Percentiles rank a stretch among this genome's conserved stretches.
phyloP scores from a whole-genome alignment of 106 monocot genomes.

The Allium cepa region DNA sequence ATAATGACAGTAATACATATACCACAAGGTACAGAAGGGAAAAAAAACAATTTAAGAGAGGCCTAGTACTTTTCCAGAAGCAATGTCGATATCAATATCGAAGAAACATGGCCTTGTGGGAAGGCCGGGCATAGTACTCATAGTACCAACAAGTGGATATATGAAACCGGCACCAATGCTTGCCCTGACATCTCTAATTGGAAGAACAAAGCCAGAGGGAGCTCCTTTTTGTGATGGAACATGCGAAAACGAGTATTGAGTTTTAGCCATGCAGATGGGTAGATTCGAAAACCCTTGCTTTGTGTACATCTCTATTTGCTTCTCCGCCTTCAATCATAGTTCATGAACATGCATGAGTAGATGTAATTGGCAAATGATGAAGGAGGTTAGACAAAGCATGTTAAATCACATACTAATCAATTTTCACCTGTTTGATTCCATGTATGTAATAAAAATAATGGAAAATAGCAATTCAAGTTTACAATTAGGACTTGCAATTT shows the following conservation, averaged over 20 bases:
- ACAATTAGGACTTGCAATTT: too few relatives aligned
- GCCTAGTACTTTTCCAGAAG: constrained; percentile 73
- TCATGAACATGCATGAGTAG: too few relatives aligned
- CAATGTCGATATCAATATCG: constrained; percentile 81
- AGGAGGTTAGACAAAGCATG: too few relatives aligned
- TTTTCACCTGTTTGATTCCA: too few relatives aligned
- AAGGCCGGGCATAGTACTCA: constrained; percentile 99
- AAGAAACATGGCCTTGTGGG: constrained; percentile 98
- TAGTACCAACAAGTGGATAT: constrained; percentile 76
- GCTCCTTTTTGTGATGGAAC: constrained; percentile 75
- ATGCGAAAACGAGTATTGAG: constrained; percentile 94
- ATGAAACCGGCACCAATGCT: constrained; percentile 98
- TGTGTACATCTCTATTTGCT: constrained; percentile 92
- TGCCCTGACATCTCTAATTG: constrained; percentile 89
- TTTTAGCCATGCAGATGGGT: constrained; percentile 98
- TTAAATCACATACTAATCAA: too few relatives aligned
- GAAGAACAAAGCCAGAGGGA: constrained; percentile 75
- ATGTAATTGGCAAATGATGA: too few relatives aligned
- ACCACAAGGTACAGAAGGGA: too few relatives aligned
- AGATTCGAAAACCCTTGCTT: constrained; percentile 82
- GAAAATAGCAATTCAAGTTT: too few relatives aligned
- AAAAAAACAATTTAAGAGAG: constrained; percentile 45
- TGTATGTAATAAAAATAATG: too few relatives aligned
- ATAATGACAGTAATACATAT: too few relatives aligned
- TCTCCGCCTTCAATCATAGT: constrained; percentile 49